phyloP scores from a whole-genome alignment of 345 rosid species.

The Boechera retrofracta region DNA sequence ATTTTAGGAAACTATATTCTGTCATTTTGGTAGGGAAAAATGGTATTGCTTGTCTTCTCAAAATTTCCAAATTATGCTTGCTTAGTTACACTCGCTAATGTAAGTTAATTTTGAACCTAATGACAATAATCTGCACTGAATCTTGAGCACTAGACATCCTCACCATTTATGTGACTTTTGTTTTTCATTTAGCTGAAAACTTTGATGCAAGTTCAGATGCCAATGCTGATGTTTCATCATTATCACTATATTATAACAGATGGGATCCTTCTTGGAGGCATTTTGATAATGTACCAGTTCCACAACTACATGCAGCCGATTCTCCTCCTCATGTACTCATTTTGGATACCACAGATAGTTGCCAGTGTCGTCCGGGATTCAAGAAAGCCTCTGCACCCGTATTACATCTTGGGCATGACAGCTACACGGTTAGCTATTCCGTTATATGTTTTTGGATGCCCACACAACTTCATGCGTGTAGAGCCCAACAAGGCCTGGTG shows the following conservation, averaged over 20 bases:
- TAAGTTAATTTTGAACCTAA: not conserved
- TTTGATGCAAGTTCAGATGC: conserved; percentile 5
- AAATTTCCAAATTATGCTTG: not conserved
- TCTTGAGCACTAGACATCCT: not conserved
- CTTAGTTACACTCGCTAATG: conserved; percentile 2
- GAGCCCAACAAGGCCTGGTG: conserved; percentile 90
- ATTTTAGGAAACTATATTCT: not conserved
- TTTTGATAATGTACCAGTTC: conserved; percentile 90
- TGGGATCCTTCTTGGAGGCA: conserved; percentile 98
- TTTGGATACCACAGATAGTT: conserved; percentile 95
- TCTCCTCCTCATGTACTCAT: conserved; percentile 87
- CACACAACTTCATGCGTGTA: conserved; percentile 94
- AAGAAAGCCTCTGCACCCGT: conserved; percentile 94
- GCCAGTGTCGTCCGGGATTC: conserved; percentile 86
- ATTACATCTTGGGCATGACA: conserved; percentile 89
- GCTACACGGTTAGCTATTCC: conserved; percentile 88
- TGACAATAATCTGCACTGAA: not conserved
- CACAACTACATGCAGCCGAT: conserved; percentile 77
- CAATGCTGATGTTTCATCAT: conserved; percentile 28
- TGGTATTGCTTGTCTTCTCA: conserved; percentile 7
- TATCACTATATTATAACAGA: conserved; percentile 54
- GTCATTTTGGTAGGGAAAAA: conserved; percentile 5
- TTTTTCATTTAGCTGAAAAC: conserved; percentile 1
- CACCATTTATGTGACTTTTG: not conserved
- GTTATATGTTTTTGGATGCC: conserved; percentile 91